Evolutionary conservation across 1,284 basidiomycete genomes (phyloP).

Genomic region (Apiotrichum porosum): DNA sequence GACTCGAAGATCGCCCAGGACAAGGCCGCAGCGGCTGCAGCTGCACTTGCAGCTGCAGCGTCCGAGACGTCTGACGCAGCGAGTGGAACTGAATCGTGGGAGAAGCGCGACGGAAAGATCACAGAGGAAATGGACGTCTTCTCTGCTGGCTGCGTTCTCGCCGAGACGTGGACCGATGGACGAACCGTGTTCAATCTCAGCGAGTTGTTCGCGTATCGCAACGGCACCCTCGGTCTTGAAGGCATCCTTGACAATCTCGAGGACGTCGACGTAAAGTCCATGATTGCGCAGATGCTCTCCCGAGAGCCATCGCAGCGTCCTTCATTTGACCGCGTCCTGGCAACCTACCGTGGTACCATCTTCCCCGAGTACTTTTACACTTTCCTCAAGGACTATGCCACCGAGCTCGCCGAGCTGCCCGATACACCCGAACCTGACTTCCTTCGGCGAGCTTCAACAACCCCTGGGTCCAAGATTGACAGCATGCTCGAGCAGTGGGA

Average conservation of each 20-base stretch:
- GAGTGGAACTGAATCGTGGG: slow-evolving; percentile 36
- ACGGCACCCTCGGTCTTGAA: slow-evolving; percentile 76
- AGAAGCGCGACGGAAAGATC: slow-evolving; percentile 67
- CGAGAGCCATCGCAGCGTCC: slow-evolving; percentile 72
- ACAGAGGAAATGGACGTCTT: slow-evolving; percentile 99
- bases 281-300: slow-evolving; percentile 86
- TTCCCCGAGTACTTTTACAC: slow-evolving; percentile 93
- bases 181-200: slow-evolving; percentile 88
- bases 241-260: slow-evolving; percentile 69
- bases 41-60: slow-evolving; percentile 43
- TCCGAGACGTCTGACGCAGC: slow-evolving; percentile 1
- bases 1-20: slow-evolving; percentile 61
- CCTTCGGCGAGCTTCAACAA: slow-evolving; percentile 21
- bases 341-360: slow-evolving; percentile 67
- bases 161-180: slow-evolving; percentile 94
- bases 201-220: slow-evolving; percentile 91
- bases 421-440: slow-evolving; percentile 19
- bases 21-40: slow-evolving; percentile 59
- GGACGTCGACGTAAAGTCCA: slow-evolving; percentile 67
- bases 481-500: slow-evolving; percentile 45
- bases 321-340: slow-evolving; percentile 76
- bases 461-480: slow-evolving; percentile 37
- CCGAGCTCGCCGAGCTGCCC: slow-evolving; percentile 64
- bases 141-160: slow-evolving; percentile 89
- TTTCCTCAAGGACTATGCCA: slow-evolving; percentile 84